Conservation (phyloP, 306 rosid genomes). For the Gastrolobium villosum region DNA sequence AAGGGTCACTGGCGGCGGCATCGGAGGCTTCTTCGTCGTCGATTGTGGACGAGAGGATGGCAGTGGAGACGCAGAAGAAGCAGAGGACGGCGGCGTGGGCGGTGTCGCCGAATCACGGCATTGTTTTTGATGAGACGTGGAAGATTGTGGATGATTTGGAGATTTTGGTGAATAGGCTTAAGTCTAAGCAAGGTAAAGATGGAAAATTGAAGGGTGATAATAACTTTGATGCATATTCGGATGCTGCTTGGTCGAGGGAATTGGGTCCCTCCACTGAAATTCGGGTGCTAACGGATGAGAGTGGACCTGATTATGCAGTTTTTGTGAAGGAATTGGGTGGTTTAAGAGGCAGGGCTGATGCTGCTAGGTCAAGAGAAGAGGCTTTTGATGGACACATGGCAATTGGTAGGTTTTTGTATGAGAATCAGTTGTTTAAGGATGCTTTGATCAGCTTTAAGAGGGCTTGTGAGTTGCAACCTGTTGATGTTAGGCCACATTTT, state of each 20-base stretch:
- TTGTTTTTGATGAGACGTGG: slow-evolving; percentile 97
- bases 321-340: slow-evolving; percentile 88
- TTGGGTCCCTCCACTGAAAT: slow-evolving; percentile 88
- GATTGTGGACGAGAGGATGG: slow-evolving; percentile 74
- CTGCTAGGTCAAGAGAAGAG: slow-evolving; percentile 92
- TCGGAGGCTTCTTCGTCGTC: slow-evolving; percentile 91
- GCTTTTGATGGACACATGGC: slow-evolving; percentile 99
- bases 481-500: slow-evolving; percentile 96
- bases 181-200: slow-evolving; percentile 82
- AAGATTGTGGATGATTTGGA: slow-evolving; percentile 98
- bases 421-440: slow-evolving; percentile 91
- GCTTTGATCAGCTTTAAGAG: slow-evolving; percentile 87
- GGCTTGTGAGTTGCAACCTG: slow-evolving; percentile 97
- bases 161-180: slow-evolving; percentile 80
- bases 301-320: slow-evolving; percentile 79
- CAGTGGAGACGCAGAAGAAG: slow-evolving; percentile 88
- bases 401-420: slow-evolving; percentile 90
- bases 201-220: slow-evolving; percentile 89
- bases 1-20: slow-evolving; percentile 53
- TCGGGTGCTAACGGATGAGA: slow-evolving; percentile 87
- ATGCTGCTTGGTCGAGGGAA: slow-evolving; percentile 98
- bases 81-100: slow-evolving; percentile 99
- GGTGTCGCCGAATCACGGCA: slow-evolving; percentile 92
- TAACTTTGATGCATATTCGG: slow-evolving; percentile 84
- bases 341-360: slow-evolving; percentile 83